Evolutionary conservation across 768 basidiomycete genomes (phyloP), one percentile per base, ranked within the genome.

Genomic region (Pisolithus tinctorius): DNA sequence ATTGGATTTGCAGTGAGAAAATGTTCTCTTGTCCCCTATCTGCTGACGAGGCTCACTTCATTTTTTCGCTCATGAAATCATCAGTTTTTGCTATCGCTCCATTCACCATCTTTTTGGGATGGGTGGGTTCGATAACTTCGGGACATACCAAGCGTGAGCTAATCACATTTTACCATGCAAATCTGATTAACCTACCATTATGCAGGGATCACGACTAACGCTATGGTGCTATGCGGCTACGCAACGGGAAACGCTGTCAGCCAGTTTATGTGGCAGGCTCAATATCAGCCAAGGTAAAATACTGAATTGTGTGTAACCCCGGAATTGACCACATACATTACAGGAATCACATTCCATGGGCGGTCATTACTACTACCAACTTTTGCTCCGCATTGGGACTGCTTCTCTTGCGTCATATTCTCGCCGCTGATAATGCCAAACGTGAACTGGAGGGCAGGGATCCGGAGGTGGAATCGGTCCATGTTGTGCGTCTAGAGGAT

Each of bases 321-420:
- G 40, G 26, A 23, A 16, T 29, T 30, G 13, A 42, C 49, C 5
- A 17, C 30, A 2, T 40, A 38, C 30, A 30, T 45, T 23, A 4
- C 49, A 84, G 83, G 45, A 86, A 89, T 66, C 81, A 78, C 54
- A 63, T 88, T 48, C 88, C 88, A 1, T 91, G 88, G 88, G 73
- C 74, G 25, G 76, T 91, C 61, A 84, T 90, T 59, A 67, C 83
- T 27, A 75, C 73, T n/a, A 82, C 81, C 61, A 83, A 76, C 61
- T 70, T 74, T 49, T 73, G 70, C 17, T 81, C 82, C 29, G 78
- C 76, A 4, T 45, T 85, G 13, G 55, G 80, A 27, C 67, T 87
- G 23, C 65, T 87, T 46, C 57, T 70, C 42, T 74, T 87, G 49
- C 82, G 86, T 40, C 74, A 68, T 59, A 67, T 81, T 60, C 79